Conservation (phyloP, 148 eudicot species). For the Amaranthus palmeri region DNA sequence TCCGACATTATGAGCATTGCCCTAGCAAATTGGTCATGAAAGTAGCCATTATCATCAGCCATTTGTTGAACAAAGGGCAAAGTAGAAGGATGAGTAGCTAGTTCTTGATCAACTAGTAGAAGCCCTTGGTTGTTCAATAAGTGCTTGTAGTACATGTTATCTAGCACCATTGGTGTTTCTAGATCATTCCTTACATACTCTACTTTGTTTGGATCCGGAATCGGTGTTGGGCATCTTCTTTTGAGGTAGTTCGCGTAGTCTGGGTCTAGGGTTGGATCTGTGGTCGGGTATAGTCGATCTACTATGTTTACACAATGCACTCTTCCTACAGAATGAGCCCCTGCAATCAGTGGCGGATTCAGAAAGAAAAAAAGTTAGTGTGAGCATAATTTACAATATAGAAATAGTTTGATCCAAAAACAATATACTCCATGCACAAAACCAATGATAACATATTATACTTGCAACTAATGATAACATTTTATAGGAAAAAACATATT, state of each 20-base stretch:
- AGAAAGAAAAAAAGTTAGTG: not conserved
- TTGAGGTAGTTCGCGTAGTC: constrained; percentile 55
- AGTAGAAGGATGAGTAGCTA: constrained; percentile 46
- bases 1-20: constrained; percentile 61
- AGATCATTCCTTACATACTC: constrained; percentile 52
- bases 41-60: constrained; percentile 66
- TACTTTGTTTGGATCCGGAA: constrained; percentile 43
- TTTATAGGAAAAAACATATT: too few relatives aligned
- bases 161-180: constrained; percentile 62
- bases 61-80: constrained; percentile 56
- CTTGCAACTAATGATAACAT: too few relatives aligned
- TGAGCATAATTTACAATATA: too few relatives aligned
- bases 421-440: too few relatives aligned
- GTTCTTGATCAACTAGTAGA: constrained; percentile 50
- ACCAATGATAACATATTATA: too few relatives aligned
- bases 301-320: constrained; percentile 67
- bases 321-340: constrained; percentile 86
- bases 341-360: constrained; percentile 19
- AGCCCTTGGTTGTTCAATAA: constrained; percentile 53
- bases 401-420: too few relatives aligned
- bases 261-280: constrained; percentile 64
- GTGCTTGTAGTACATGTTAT: constrained; percentile 66
- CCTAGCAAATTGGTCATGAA: constrained; percentile 52
- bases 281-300: constrained; percentile 56
- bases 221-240: constrained; percentile 53